phyloP scores from a whole-genome alignment of 1,284 basidiomycete species.

The Fomitopsis schrenkii region DNA sequence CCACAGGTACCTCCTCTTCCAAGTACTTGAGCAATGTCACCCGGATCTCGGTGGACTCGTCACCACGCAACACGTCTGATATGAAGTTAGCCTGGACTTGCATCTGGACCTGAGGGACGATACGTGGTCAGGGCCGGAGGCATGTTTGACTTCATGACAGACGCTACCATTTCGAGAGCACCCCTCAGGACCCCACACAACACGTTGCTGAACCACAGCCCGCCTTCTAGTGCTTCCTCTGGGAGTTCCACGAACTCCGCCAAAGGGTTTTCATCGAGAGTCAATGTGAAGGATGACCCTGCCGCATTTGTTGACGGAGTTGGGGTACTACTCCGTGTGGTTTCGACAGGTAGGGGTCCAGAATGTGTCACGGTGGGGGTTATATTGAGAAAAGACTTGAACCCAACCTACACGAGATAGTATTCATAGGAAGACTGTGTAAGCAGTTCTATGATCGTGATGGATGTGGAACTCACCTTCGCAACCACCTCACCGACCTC shows the following conservation, averaged over 20 bases:
- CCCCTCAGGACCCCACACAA: slow-evolving; percentile 92
- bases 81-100: slow-evolving; percentile 91
- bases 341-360: slow-evolving; percentile 42
- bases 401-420: slow-evolving; percentile 74
- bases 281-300: slow-evolving; percentile 72
- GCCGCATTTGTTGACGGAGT: slow-evolving; percentile 32
- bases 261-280: slow-evolving; percentile 93
- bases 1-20: slow-evolving; percentile 89
- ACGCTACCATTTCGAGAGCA: slow-evolving; percentile 88
- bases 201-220: slow-evolving; percentile 96
- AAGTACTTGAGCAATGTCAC: slow-evolving; percentile 89
- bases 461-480: slow-evolving; percentile 52
- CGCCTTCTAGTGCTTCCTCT: slow-evolving; percentile 87
- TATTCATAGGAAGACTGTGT: neutral
- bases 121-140: neutral
- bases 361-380: slow-evolving; percentile 80
- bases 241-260: slow-evolving; percentile 98
- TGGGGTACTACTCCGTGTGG: slow-evolving; percentile 38
- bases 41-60: slow-evolving; percentile 91
- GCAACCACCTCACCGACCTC: slow-evolving; percentile 93
- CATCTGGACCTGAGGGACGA: slow-evolving; percentile 78
- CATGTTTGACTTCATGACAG: neutral
- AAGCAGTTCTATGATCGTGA: neutral
- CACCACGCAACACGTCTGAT: slow-evolving; percentile 88
- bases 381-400: slow-evolving; percentile 97